Evolutionary conservation across 495 filamentous ascomycete genomes (phyloP).

Genomic region (Penicillium goetzii): DNA sequence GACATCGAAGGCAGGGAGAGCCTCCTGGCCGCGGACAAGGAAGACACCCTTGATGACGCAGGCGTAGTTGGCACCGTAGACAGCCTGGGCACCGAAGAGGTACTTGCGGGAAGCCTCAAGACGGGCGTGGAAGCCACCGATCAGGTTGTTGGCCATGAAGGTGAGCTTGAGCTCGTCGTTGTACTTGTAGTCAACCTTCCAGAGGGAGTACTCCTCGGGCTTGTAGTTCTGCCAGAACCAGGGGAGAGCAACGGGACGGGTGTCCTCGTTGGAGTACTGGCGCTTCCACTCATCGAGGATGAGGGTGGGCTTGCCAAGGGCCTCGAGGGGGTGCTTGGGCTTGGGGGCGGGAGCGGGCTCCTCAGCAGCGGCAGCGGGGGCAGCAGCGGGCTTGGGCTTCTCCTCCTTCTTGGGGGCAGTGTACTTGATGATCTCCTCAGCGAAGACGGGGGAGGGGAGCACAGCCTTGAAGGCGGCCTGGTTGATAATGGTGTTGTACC

Average conservation of each 20-base stretch:
- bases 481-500: constrained; percentile 92
- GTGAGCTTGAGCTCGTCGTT: constrained; percentile 94
- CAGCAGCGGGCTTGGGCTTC: constrained; percentile 64
- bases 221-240: constrained; percentile 99
- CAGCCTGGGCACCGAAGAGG: constrained; percentile 89
- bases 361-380: constrained; percentile 62
- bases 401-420: constrained; percentile 87
- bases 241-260: constrained; percentile 76
- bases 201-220: constrained; percentile 92
- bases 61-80: constrained; percentile 85
- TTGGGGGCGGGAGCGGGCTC: constrained; percentile 76
- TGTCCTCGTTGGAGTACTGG: constrained; percentile 96
- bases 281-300: constrained; percentile 97
- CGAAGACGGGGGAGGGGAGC: constrained; percentile 69
- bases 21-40: constrained; percentile 89
- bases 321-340: constrained; percentile 94
- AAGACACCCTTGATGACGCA: constrained; percentile 90
- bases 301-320: constrained; percentile 77
- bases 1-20: constrained; percentile 86
- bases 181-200: constrained; percentile 94
- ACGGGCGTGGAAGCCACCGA: constrained; percentile 94
- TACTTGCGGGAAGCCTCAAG: constrained; percentile 98
- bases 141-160: constrained; percentile 98
- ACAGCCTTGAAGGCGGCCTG: constrained; percentile 86
- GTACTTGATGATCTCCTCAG: constrained; percentile 87